These are phyloP conservation scores for Stephanodiscus minutulus DNA, from an alignment of 108 stramenopile genomes.

Conservation along the genomic window DNA sequence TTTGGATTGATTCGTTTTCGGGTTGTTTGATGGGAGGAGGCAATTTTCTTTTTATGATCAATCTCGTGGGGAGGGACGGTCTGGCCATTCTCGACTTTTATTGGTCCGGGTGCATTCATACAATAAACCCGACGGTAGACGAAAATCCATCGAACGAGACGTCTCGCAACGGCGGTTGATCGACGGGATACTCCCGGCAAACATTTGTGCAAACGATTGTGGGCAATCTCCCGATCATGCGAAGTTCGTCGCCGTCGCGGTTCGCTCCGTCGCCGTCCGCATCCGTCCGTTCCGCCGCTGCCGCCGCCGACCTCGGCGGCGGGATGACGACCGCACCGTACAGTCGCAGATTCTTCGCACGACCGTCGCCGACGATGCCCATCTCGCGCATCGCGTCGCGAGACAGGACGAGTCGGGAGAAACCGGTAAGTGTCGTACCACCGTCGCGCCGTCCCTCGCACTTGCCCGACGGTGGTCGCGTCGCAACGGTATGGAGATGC, in stretches of 20 bases:
- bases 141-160: conserved; percentile 34
- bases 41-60: too few species aligned
- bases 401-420: conserved; percentile 32
- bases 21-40: too few species aligned
- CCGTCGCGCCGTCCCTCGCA: background rate
- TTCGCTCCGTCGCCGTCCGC: background rate
- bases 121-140: background rate
- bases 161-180: conserved; percentile 6
- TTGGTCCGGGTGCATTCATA: background rate
- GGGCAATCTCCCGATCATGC: conserved; percentile 9
- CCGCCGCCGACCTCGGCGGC: conserved; percentile 9
- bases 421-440: conserved; percentile 19
- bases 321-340: conserved; percentile 41
- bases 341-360: conserved; percentile 24
- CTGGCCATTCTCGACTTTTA: too few species aligned
- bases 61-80: too few species aligned
- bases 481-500: conserved; percentile 2
- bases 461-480: background rate
- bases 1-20: too few species aligned
- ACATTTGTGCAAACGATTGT: conserved; percentile 33
- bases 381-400: conserved; percentile 26
- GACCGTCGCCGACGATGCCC: conserved; percentile 10
- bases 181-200: conserved; percentile 22
- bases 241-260: background rate
- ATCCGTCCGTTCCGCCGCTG: background rate